These are phyloP conservation scores for Trifolium dubium DNA, from an alignment of 306 rosid species.

Conservation along the genomic window DNA sequence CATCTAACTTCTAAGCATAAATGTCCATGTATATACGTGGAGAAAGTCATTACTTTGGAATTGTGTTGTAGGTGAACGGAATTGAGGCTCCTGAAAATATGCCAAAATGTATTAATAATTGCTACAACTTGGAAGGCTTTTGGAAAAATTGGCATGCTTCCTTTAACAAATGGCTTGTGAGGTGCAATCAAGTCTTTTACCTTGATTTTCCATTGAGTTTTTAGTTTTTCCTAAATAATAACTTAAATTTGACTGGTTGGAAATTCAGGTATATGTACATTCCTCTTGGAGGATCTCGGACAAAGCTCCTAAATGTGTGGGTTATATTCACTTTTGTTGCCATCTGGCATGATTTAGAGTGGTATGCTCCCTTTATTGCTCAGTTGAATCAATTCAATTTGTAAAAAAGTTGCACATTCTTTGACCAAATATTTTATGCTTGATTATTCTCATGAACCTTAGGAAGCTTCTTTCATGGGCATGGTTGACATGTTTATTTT, in stretches of 20 bases:
- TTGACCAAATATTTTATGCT: constrained; percentile 37
- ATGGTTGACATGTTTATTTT: constrained; percentile 93
- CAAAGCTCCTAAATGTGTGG: constrained; percentile 84
- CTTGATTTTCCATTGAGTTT: constrained; percentile 21
- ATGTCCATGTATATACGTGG: constrained; percentile 6
- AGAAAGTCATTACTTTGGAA: constrained; percentile 32
- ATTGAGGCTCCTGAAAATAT: constrained; percentile 92
- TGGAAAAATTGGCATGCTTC: constrained; percentile 99
- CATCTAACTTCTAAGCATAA: constrained; percentile 32
- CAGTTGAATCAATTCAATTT: constrained; percentile 34
- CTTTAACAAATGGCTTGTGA: constrained; percentile 98
- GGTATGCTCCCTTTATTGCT: constrained; percentile 59
- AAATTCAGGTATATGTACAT: constrained; percentile 86
- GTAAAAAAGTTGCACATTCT: constrained; percentile 36
- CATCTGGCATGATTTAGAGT: constrained; percentile 94
- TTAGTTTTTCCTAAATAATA: constrained; percentile 29
- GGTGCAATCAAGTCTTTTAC: constrained; percentile 55
- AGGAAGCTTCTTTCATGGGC: constrained; percentile 99
- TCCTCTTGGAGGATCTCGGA: constrained; percentile 87
- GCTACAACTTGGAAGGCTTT: constrained; percentile 84
- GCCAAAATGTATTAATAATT: constrained; percentile 93
- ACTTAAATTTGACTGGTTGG: constrained; percentile 30
- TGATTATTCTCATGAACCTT: constrained; percentile 43
- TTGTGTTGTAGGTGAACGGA: constrained; percentile 72
- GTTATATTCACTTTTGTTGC: constrained; percentile 92